A percentile compares a stretch with the other conserved stretches of the same genome.
Evolutionary conservation across 768 basidiomycete species (phyloP).

Genomic region (Cytidiella melzeri): DNA sequence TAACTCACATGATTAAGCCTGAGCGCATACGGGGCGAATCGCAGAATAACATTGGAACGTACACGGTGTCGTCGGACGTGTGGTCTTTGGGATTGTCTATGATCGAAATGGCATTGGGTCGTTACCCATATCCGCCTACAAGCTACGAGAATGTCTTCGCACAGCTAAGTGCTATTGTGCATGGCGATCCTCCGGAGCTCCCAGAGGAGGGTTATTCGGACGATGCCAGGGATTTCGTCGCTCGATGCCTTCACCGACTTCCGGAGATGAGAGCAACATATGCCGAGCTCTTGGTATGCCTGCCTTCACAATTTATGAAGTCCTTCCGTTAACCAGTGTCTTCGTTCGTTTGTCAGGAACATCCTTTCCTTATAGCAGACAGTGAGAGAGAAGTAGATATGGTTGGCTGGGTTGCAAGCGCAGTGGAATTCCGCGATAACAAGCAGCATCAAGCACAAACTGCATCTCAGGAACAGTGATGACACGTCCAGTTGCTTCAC

Average conservation of each 20-base stretch:
- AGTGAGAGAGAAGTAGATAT: conserved; percentile 66
- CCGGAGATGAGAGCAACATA: conserved; percentile 80
- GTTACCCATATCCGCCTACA: conserved; percentile 96
- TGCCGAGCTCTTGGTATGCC: conserved; percentile 65
- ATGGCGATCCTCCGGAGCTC: conserved; percentile 86
- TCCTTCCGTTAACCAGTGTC: not conserved
- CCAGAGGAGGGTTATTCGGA: conserved; percentile 64
- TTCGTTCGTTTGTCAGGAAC: conserved; percentile 38
- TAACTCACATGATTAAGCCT: conserved; percentile 44
- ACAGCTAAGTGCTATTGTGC: conserved; percentile 92
- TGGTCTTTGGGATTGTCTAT: conserved; percentile 95
- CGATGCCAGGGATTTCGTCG: conserved; percentile 78
- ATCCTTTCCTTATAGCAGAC: conserved; percentile 73
- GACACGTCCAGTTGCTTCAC: no score
- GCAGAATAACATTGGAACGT: conserved; percentile 76
- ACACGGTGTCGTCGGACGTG: conserved; percentile 95
- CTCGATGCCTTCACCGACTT: conserved; percentile 73
- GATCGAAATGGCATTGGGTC: conserved; percentile 85
- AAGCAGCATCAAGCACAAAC: conserved; percentile 7
- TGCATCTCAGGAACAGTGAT: not conserved
- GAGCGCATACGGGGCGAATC: conserved; percentile 96
- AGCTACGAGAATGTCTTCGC: conserved; percentile 97
- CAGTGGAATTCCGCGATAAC: conserved; percentile 29
- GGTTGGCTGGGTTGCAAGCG: conserved; percentile 70
- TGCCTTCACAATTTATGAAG: no score